Conservation (phyloP, 106 monocot genomes). For the Dactylorhiza incarnata region DNA sequence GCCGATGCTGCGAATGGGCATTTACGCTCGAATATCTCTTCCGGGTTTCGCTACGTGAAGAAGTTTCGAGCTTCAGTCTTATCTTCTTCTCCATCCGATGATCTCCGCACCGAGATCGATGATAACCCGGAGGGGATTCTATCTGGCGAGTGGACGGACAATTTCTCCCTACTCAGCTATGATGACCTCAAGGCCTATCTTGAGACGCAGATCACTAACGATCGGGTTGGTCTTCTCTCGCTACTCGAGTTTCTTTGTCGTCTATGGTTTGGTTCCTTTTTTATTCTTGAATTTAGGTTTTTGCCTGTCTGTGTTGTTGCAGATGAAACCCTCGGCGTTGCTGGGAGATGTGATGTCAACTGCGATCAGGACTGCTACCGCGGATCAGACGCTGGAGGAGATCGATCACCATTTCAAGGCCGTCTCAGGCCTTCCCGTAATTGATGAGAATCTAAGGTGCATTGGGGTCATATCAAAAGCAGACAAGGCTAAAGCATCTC, state of each 20-base stretch:
- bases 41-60: neutral
- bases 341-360: conserved; percentile 71
- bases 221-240: conserved; percentile 17
- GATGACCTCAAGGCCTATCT: conserved; percentile 71
- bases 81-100: neutral
- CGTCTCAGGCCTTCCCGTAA: conserved; percentile 74
- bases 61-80: neutral
- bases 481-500: conserved; percentile 41
- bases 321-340: conserved; percentile 39
- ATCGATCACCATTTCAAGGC: conserved; percentile 47
- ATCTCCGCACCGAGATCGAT: conserved; percentile 40
- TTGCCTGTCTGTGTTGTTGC: neutral
- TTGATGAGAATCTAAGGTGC: conserved; percentile 54
- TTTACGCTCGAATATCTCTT: neutral
- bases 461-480: conserved; percentile 70
- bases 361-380: conserved; percentile 34
- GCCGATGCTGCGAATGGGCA: neutral
- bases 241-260: neutral
- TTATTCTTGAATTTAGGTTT: neutral
- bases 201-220: conserved; percentile 46
- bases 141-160: conserved; percentile 89
- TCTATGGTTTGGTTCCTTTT: neutral
- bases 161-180: conserved; percentile 72
- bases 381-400: conserved; percentile 64
- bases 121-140: conserved; percentile 77